Percentiles rank a stretch among this genome's conserved stretches.
phyloP scores from a whole-genome alignment of 345 rosid genomes.

The Syzygium oleosum region DNA sequence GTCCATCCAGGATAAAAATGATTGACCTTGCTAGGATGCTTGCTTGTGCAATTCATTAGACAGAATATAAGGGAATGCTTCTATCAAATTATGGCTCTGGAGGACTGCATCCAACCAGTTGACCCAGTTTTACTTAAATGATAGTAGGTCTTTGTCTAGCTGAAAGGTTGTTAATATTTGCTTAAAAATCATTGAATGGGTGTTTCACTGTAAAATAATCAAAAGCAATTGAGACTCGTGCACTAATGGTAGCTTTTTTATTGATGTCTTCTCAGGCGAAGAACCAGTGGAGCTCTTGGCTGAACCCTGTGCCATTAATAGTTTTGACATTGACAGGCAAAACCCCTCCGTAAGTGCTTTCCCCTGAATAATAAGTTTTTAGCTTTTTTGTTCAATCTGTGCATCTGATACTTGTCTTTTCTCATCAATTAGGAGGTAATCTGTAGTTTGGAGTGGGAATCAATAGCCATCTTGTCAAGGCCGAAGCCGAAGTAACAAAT shows the following conservation, averaged over 20 bases:
- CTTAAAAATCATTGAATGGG: background rate
- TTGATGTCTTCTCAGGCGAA: conserved; percentile 34
- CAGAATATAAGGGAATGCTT: background rate
- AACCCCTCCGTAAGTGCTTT: conserved; percentile 49
- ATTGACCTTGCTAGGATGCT: background rate
- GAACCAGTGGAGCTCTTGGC: conserved; percentile 68
- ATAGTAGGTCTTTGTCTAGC: background rate
- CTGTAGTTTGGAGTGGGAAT: conserved; percentile 93
- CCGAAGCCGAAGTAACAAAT: conserved; percentile 3
- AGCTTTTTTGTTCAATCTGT: background rate
- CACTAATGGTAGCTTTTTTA: background rate
- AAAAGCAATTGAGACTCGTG: background rate
- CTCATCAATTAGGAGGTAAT: conserved; percentile 56
- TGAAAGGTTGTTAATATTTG: background rate
- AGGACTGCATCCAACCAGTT: background rate
- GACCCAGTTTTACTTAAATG: background rate
- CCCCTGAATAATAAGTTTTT: background rate
- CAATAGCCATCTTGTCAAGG: conserved; percentile 58
- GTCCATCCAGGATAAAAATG: background rate
- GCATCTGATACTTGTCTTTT: background rate
- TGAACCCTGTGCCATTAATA: conserved; percentile 87
- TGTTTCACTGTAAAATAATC: background rate
- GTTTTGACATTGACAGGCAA: conserved; percentile 80
- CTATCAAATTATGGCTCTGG: background rate
- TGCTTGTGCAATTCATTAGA: background rate